Conservation (phyloP, 2,329 filamentous ascomycete genomes). For the Penicillium glabrum region DNA sequence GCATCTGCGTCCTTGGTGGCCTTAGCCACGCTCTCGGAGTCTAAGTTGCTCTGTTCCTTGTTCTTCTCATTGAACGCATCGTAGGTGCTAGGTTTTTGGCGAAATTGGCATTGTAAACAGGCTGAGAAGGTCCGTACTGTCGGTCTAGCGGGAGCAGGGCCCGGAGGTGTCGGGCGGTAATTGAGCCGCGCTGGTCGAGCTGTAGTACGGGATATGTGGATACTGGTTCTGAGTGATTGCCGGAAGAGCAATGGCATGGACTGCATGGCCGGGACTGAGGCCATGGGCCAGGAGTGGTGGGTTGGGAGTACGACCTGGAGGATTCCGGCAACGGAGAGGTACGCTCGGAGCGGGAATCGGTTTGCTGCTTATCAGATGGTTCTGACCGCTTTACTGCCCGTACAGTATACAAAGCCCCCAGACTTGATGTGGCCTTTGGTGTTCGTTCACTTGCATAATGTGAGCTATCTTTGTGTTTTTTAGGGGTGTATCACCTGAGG, state of each 20-base stretch:
- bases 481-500: no score
- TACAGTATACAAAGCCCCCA: neutral
- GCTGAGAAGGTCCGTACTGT: constrained; percentile 35
- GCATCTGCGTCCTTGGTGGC: constrained; percentile 18
- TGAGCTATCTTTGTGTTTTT: no score
- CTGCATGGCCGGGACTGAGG: constrained; percentile 37
- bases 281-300: constrained; percentile 17
- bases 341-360: constrained; percentile 15
- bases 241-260: constrained; percentile 40
- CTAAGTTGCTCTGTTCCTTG: constrained; percentile 18
- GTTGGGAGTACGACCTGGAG: constrained; percentile 14
- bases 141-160: constrained; percentile 21
- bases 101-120: constrained; percentile 46
- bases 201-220: constrained; percentile 24
- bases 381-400: neutral
- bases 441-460: no score
- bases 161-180: constrained; percentile 23
- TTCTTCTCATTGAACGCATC: constrained; percentile 25
- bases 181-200: constrained; percentile 22
- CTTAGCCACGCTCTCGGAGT: constrained; percentile 15
- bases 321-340: constrained; percentile 13
- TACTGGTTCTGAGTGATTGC: constrained; percentile 36
- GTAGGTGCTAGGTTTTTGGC: constrained; percentile 27
- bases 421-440: neutral
- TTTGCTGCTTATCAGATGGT: constrained; percentile 22